phyloP scores from a whole-genome alignment of 2,329 filamentous ascomycete genomes.

The Cadophora malorum region DNA sequence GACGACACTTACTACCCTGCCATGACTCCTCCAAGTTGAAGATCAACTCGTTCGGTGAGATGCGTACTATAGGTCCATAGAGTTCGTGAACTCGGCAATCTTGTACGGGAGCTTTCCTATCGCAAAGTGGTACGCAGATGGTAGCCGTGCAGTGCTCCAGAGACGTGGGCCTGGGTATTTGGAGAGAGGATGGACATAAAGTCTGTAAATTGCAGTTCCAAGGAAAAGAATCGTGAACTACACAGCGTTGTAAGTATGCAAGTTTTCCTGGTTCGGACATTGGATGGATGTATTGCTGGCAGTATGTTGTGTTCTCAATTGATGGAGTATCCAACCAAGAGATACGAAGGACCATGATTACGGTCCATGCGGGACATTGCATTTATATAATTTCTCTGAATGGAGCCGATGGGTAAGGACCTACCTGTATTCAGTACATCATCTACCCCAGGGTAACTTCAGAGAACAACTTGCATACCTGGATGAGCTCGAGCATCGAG shows the following conservation, averaged over 20 bases:
- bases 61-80: constrained; percentile 53
- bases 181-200: constrained; percentile 42
- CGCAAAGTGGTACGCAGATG: constrained; percentile 10
- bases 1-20: constrained; percentile 26
- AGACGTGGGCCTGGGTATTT: constrained; percentile 45
- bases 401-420: no score
- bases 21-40: constrained; percentile 43
- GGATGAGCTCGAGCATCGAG: no score
- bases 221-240: not conserved
- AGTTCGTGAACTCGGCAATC: constrained; percentile 48
- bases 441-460: no score
- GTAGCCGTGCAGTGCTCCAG: constrained; percentile 28
- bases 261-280: not conserved
- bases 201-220: constrained; percentile 24
- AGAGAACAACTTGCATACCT: no score
- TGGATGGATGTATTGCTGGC: not conserved
- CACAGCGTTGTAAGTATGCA: not conserved
- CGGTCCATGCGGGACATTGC: constrained; percentile 3
- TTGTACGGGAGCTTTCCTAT: constrained; percentile 48
- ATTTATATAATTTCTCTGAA: not conserved
- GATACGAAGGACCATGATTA: not conserved
- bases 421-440: no score
- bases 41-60: constrained; percentile 51
- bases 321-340: not conserved
- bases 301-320: not conserved